Conservation (phyloP, 371 early-diverging fungal species). For the Fennellomyces sp. region DNA sequence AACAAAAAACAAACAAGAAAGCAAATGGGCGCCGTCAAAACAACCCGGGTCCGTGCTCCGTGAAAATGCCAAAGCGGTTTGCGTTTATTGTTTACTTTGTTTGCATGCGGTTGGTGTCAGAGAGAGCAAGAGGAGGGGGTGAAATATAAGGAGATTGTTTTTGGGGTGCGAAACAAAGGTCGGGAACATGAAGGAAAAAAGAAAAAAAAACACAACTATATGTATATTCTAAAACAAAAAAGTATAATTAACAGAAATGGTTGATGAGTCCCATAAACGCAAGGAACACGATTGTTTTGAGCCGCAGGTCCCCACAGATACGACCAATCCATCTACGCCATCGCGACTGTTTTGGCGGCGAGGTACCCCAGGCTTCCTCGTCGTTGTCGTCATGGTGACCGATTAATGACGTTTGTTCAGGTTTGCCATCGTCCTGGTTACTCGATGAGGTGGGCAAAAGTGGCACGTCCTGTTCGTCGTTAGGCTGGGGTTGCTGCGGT, state of each 20-base stretch:
- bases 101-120: neutral
- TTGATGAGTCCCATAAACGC: slow-evolving; percentile 20
- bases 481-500: slow-evolving; percentile 1
- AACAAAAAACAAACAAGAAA: neutral
- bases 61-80: neutral
- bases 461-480: slow-evolving; percentile 28
- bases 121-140: neutral
- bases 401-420: neutral
- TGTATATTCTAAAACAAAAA: neutral
- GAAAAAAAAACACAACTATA: neutral
- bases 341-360: neutral
- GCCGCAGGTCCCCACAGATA: slow-evolving; percentile 18
- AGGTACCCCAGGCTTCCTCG: slow-evolving; percentile 15
- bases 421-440: neutral
- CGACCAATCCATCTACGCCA: neutral
- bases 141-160: neutral
- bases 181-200: slow-evolving; percentile 19
- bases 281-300: slow-evolving; percentile 20
- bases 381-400: neutral
- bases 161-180: neutral
- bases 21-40: neutral
- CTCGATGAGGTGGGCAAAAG: slow-evolving; percentile 21
- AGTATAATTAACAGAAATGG: slow-evolving; percentile 22
- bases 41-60: neutral
- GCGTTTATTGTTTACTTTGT: neutral